Evolutionary conservation across 768 basidiomycete genomes (phyloP).

Genomic region (Termitomyces sp.): DNA sequence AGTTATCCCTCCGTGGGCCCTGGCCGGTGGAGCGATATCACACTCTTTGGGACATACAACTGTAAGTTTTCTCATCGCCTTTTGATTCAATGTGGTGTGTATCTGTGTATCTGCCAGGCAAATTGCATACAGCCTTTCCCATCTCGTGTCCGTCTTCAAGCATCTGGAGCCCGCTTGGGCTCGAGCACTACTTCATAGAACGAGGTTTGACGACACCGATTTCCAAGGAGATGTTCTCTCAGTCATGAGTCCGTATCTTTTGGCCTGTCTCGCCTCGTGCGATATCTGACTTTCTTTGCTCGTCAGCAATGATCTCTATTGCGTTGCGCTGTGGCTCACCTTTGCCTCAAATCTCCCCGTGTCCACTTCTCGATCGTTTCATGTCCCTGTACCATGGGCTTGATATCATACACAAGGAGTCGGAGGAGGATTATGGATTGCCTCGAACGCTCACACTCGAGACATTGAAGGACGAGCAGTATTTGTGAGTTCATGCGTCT

Average conservation of each 20-base stretch:
- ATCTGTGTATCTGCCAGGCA: conserved; percentile 38
- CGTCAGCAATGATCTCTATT: conserved; percentile 67
- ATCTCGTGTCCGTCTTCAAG: conserved; percentile 67
- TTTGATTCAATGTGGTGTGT: neutral
- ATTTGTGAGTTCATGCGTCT: conserved; percentile 46
- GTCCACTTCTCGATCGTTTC: conserved; percentile 52
- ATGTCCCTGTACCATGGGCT: conserved; percentile 47
- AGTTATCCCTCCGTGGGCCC: conserved; percentile 72
- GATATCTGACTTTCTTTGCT: neutral
- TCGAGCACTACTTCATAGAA: conserved; percentile 66
- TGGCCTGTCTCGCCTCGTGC: neutral
- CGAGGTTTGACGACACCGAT: conserved; percentile 68
- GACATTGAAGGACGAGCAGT: conserved; percentile 72
- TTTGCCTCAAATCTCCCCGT: conserved; percentile 83
- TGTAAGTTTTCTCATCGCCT: conserved; percentile 33
- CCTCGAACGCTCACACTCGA: conserved; percentile 67
- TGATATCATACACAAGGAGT: conserved; percentile 63
- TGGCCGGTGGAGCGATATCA: conserved; percentile 83
- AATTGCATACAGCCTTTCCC: conserved; percentile 61
- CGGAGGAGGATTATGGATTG: conserved; percentile 70
- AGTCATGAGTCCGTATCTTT: conserved; percentile 57
- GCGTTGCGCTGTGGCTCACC: conserved; percentile 69
- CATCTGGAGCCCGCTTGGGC: conserved; percentile 76
- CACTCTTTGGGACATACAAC: conserved; percentile 57
- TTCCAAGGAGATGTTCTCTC: conserved; percentile 85